These are phyloP conservation scores for Amanita thiersii DNA, from an alignment of 768 basidiomycete genomes.

Conservation along the genomic window DNA sequence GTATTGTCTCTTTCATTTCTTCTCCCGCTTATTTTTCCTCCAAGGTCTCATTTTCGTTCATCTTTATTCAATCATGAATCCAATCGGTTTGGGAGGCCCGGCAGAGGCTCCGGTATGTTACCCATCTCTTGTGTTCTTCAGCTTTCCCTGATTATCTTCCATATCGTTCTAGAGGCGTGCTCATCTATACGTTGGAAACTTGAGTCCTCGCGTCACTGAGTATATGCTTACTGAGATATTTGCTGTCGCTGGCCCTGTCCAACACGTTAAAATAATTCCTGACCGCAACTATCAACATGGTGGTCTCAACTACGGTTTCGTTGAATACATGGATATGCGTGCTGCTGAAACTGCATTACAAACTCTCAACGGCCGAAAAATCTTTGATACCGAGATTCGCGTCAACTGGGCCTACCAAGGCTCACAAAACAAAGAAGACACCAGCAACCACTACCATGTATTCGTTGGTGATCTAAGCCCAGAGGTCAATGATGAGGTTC, in stretches of 20 bases:
- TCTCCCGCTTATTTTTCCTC: constrained; percentile 9
- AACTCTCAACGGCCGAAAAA: constrained; percentile 97
- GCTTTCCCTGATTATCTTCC: constrained; percentile 14
- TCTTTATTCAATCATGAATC: constrained; percentile 64
- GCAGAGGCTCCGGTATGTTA: constrained; percentile 73
- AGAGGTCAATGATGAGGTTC: constrained; percentile 96
- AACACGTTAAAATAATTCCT: constrained; percentile 99
- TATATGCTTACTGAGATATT: constrained; percentile 99
- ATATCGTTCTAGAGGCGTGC: constrained; percentile 62
- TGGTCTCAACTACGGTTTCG: constrained; percentile 98
- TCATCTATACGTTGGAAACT: constrained; percentile 97
- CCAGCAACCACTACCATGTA: constrained; percentile 94
- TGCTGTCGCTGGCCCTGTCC: constrained; percentile 93
- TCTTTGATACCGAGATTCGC: constrained; percentile 98
- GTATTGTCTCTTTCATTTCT: constrained; percentile 15
- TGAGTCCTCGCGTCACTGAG: constrained; percentile 96
- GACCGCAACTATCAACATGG: constrained; percentile 99
- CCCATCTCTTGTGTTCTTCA: constrained; percentile 16
- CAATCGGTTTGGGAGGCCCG: constrained; percentile 59
- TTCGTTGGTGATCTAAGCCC: constrained; percentile 99
- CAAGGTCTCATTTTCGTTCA: constrained; percentile 45
- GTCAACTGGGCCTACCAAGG: constrained; percentile 99
- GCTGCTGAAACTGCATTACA: constrained; percentile 98
- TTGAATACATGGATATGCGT: constrained; percentile 98
- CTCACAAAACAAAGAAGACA: constrained; percentile 97